A percentile compares a stretch with the other conserved stretches of the same genome.
These are phyloP conservation scores for Fusarium praegraminearum DNA, from an alignment of 2,329 filamentous ascomycete species.

Conservation along the genomic window DNA sequence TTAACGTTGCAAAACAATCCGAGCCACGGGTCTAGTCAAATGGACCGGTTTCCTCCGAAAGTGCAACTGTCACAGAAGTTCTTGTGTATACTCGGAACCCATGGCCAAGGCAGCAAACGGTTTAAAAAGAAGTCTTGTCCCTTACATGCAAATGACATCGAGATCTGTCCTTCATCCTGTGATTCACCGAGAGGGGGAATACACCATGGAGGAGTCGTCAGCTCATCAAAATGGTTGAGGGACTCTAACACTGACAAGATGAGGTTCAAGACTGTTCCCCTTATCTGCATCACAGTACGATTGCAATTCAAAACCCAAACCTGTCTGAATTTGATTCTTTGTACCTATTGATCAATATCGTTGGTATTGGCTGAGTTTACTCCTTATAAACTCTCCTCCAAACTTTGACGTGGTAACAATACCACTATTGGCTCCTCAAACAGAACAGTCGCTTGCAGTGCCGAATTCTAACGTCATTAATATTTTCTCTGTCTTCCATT, in stretches of 20 bases:
- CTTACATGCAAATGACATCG: conserved; percentile 8
- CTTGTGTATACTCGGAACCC: conserved; percentile 10
- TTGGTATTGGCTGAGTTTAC: not conserved
- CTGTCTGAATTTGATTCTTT: not conserved
- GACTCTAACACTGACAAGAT: not conserved
- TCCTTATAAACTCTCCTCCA: not conserved
- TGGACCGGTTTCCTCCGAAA: conserved; percentile 24
- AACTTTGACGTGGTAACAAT: not conserved
- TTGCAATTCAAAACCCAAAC: not conserved
- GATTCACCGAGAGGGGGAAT: conserved; percentile 23
- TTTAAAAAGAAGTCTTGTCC: not conserved
- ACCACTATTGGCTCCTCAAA: not conserved
- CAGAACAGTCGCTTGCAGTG: not conserved
- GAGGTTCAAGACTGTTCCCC: not conserved
- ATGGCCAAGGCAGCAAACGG: conserved; percentile 11
- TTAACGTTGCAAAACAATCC: conserved; percentile 4
- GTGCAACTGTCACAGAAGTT: conserved; percentile 10
- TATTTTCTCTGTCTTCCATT: not conserved
- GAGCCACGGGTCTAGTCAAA: conserved; percentile 16
- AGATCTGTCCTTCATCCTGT: conserved; percentile 26
- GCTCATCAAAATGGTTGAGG: conserved; percentile 1
- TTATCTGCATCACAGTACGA: not conserved
- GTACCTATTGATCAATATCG: not conserved
- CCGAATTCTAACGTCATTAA: not conserved
- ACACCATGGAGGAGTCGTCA: conserved; percentile 15